Percentiles rank a stretch among this genome's conserved stretches.
Conservation (phyloP, 148 eudicot species). For the Diospyros lotus region DNA sequence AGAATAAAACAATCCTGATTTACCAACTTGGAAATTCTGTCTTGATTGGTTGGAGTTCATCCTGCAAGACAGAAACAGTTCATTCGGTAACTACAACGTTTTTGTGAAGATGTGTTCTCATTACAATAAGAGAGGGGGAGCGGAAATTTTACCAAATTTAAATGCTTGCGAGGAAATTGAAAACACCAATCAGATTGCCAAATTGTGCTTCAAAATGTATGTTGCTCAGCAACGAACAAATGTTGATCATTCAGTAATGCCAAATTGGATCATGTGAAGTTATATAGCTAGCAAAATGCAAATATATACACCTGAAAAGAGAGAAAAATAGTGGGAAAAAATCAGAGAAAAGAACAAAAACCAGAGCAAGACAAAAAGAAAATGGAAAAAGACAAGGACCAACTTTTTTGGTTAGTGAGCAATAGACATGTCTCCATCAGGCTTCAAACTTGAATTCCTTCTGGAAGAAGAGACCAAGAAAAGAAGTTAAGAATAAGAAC, state of each 20-base stretch:
- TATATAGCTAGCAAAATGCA: slow-evolving; percentile 32
- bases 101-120: not conserved
- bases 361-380: slow-evolving; percentile 6
- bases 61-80: slow-evolving; percentile 23
- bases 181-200: not conserved
- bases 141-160: not conserved
- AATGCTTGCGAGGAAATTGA: not conserved
- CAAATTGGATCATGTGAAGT: slow-evolving; percentile 9
- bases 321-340: slow-evolving; percentile 11
- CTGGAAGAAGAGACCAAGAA: slow-evolving; percentile 45
- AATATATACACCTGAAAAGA: slow-evolving; percentile 46
- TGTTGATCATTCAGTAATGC: too few relatives aligned
- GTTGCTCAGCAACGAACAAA: slow-evolving; percentile 1
- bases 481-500: slow-evolving; percentile 20
- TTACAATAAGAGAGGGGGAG: not conserved
- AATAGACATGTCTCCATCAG: slow-evolving; percentile 53
- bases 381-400: slow-evolving; percentile 17
- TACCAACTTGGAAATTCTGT: slow-evolving; percentile 14
- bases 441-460: slow-evolving; percentile 36
- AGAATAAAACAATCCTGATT: slow-evolving; percentile 27
- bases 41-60: slow-evolving; percentile 11
- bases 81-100: not conserved
- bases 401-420: slow-evolving; percentile 53
- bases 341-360: slow-evolving; percentile 19
- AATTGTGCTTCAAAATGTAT: slow-evolving; percentile 5